Conservation (phyloP, 1,139 yeast genomes). For the Chernovozyma aurita region DNA sequence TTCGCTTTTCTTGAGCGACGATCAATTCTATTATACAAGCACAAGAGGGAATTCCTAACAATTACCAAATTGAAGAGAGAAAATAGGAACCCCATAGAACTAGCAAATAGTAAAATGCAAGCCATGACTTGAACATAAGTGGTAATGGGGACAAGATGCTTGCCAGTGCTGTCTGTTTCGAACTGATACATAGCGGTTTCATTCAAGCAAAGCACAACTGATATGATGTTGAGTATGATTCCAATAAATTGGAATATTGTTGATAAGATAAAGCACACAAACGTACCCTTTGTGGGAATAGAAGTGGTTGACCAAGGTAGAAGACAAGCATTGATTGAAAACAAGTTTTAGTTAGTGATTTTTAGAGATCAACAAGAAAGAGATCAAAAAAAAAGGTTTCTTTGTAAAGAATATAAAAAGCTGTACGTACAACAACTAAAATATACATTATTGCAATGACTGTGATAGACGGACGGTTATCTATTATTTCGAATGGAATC, state of each 20-base stretch:
- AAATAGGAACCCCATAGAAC: slow-evolving; percentile 8
- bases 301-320: slow-evolving; percentile 19
- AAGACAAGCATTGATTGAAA: slow-evolving; percentile 20
- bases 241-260: slow-evolving; percentile 19
- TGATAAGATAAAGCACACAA: slow-evolving; percentile 11
- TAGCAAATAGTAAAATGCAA: slow-evolving; percentile 9
- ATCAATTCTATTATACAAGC: slow-evolving; percentile 18
- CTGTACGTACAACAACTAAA: slow-evolving; percentile 26
- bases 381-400: no score
- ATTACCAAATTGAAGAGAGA: not conserved
- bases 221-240: slow-evolving; percentile 15
- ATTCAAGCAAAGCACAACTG: slow-evolving; percentile 18
- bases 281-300: slow-evolving; percentile 16
- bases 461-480: slow-evolving; percentile 32
- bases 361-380: not conserved
- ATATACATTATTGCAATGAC: slow-evolving; percentile 25
- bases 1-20: slow-evolving; percentile 8
- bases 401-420: no score
- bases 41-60: slow-evolving; percentile 11
- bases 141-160: slow-evolving; percentile 18
- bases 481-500: slow-evolving; percentile 41
- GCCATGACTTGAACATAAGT: slow-evolving; percentile 16
- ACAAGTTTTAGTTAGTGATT: no score
- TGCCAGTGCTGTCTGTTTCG: slow-evolving; percentile 15
- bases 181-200: slow-evolving; percentile 23